phyloP scores from a whole-genome alignment of 331 rosid genomes.

The Quercus phellos region DNA sequence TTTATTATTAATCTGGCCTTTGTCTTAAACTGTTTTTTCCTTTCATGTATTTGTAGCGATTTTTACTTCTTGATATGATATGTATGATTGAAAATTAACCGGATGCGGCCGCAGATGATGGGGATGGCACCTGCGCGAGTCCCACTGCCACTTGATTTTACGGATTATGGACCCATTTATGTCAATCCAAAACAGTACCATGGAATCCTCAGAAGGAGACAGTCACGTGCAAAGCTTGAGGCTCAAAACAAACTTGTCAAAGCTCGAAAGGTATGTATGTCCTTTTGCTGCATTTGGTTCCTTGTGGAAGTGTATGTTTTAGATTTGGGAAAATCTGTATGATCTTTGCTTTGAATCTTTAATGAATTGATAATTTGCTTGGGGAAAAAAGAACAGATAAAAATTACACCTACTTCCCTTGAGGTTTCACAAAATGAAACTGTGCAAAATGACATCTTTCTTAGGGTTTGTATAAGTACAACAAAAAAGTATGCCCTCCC shows the following conservation, averaged over 20 bases:
- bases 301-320: not conserved
- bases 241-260: constrained; percentile 78
- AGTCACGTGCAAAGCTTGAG: constrained; percentile 88
- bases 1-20: not conserved
- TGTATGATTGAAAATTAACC: not conserved
- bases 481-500: too few species aligned
- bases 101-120: constrained; percentile 52
- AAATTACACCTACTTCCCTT: too few species aligned
- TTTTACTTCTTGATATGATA: constrained; percentile 3
- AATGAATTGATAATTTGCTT: not conserved
- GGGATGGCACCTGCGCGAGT: constrained; percentile 60
- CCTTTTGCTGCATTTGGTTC: not conserved
- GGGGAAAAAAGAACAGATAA: too few species aligned
- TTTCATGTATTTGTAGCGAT: not conserved
- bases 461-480: too few species aligned
- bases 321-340: not conserved
- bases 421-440: too few species aligned
- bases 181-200: constrained; percentile 91
- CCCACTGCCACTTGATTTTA: constrained; percentile 64
- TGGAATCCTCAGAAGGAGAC: constrained; percentile 88
- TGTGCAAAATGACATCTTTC: too few species aligned
- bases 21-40: not conserved
- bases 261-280: constrained; percentile 56
- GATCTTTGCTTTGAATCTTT: not conserved
- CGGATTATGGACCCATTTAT: constrained; percentile 79